Evolutionary conservation across 2,329 filamentous ascomycete genomes (phyloP), one percentile per base, ranked within the genome.

Genomic region (Aureobasidium sp.): DNA sequence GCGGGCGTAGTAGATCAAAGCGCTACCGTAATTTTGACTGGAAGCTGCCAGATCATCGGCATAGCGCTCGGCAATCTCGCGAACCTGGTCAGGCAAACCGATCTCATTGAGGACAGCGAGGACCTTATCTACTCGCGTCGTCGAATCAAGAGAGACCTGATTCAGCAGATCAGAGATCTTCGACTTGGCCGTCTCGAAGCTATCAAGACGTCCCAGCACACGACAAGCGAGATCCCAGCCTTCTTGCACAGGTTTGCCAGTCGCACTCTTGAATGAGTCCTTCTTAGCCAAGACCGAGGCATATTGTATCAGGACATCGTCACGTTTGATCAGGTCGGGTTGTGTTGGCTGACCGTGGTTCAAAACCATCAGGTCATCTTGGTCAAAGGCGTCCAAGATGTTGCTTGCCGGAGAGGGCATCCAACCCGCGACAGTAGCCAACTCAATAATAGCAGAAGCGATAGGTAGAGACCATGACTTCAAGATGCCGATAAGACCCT

Each of bases 141-240:
- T 80, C 14, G 89, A 89, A 53, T 87, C 81, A 25, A 93, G 80
- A 42, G 87, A 80, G n/a, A 97, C 78, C 27, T 86, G 79, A 61
- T 87, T 83, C 47, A 97, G 79, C 64, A 97, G 77, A 63, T 88
- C 83, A 42, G 85, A 82, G 11, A 97, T 89, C 63, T 86, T 86
- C 65, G 87, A 83, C 69, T 89, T 87, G 8, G 89, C 89, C 55
- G 84, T 82, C 53, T 84, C 79, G 0, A 82, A 79, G 63, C 91
- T 85, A 69, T 96, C 88, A 71, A 97, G 82, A 59, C 93, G 85
- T 11, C 89, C 89, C 49, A 97, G 79, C 11, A 96, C 83, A 63
- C 91, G 85, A 47, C 97, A 85, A 0, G 91, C 89, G 70, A 97
- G 77, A 75, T 97, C 91, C 93, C 93, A 97, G 9, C 93, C 92